These are phyloP conservation scores for Fusarium compactum DNA, from an alignment of 2,329 filamentous ascomycete species.

Conservation along the genomic window DNA sequence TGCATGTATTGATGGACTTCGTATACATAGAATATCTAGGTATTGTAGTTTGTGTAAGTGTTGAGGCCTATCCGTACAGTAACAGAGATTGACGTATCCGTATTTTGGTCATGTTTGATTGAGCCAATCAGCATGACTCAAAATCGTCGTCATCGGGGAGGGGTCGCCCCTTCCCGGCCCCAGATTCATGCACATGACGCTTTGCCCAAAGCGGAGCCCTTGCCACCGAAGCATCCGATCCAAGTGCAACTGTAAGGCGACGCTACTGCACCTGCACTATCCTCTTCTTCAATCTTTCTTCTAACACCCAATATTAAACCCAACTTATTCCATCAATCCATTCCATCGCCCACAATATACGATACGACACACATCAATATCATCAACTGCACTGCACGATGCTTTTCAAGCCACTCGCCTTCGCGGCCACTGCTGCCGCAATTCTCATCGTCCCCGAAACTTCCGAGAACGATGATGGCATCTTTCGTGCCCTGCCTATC, in stretches of 20 bases:
- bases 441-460: slow-evolving; percentile 67
- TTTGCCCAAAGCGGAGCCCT: slow-evolving; percentile 31
- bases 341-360: background rate
- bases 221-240: slow-evolving; percentile 42
- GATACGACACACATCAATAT: background rate
- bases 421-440: slow-evolving; percentile 56
- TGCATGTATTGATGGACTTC: background rate
- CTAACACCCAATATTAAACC: background rate
- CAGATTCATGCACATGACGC: slow-evolving; percentile 25
- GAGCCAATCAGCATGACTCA: slow-evolving; percentile 13
- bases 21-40: background rate
- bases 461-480: slow-evolving; percentile 56
- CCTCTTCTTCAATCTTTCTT: slow-evolving; percentile 6
- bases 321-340: background rate
- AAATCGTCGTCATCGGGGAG: slow-evolving; percentile 30
- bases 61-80: no score
- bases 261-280: slow-evolving; percentile 18
- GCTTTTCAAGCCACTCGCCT: slow-evolving; percentile 50
- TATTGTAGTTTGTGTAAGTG: no score
- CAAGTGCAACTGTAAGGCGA: slow-evolving; percentile 15
- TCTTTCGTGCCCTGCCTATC: slow-evolving; percentile 57
- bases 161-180: slow-evolving; percentile 23
- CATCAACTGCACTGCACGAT: slow-evolving; percentile 40
- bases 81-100: background rate
- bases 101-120: background rate